phyloP scores from a whole-genome alignment of 805 yeast species.

The Metschnikowia bowlesiae region DNA sequence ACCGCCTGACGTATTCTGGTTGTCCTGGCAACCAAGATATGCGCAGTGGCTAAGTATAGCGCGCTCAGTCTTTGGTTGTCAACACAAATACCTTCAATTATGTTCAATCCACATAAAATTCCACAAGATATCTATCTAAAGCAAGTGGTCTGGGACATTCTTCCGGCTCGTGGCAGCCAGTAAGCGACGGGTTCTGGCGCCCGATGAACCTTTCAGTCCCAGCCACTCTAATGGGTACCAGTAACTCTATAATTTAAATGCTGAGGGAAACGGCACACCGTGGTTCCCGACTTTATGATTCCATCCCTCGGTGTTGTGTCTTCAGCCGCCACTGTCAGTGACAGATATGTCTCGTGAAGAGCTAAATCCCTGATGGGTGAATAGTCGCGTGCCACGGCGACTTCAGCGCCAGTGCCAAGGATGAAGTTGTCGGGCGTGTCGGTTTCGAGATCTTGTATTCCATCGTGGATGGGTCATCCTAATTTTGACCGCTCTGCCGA shows the following conservation, averaged over 20 bases:
- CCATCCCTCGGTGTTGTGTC: no score
- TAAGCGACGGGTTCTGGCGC: slow-evolving; percentile 37
- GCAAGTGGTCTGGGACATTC: slow-evolving; percentile 32
- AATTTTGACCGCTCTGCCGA: not conserved
- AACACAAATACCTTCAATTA: slow-evolving; percentile 47
- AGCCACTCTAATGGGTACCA: no score
- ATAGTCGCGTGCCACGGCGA: not conserved
- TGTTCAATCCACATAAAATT: slow-evolving; percentile 43
- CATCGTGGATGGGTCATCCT: not conserved
- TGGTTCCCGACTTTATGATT: no score
- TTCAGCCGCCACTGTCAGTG: not conserved
- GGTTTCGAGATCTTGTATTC: not conserved
- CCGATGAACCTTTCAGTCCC: slow-evolving; percentile 14
- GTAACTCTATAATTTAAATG: no score
- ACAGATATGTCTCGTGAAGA: not conserved
- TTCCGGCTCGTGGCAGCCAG: slow-evolving; percentile 35
- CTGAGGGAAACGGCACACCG: no score
- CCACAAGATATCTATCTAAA: slow-evolving; percentile 48
- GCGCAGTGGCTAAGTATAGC: no score
- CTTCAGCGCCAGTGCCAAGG: not conserved
- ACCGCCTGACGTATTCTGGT: no score
- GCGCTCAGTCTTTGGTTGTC: no score
- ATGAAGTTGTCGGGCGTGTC: not conserved
- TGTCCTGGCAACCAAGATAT: no score
- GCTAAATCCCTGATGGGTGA: not conserved